phyloP scores from a whole-genome alignment of 257 asterid genomes.

The Gentiana macrophylla region DNA sequence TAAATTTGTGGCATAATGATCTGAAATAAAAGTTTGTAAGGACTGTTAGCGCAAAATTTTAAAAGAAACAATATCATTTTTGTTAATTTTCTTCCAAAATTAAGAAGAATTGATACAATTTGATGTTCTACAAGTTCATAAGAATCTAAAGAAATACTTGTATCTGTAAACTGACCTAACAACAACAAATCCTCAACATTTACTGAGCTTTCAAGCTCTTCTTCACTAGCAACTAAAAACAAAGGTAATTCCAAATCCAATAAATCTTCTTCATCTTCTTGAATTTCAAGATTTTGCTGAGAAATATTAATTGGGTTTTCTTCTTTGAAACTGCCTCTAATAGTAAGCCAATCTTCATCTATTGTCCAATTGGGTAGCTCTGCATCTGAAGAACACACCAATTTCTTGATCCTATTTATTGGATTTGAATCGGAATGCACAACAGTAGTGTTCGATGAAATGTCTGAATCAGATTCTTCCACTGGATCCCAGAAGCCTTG shows the following conservation, averaged over 20 bases:
- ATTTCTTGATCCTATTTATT: conserved; percentile 26
- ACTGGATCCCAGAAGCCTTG: conserved; percentile 59
- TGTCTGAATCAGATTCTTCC: conserved; percentile 22
- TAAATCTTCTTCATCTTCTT: conserved; percentile 9
- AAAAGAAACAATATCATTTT: conserved; percentile 8
- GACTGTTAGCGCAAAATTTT: not conserved
- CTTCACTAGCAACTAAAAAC: conserved; percentile 13
- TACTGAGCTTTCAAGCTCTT: conserved; percentile 15
- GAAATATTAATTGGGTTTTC: conserved; percentile 11
- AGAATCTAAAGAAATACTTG: conserved; percentile 6
- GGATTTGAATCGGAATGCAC: conserved; percentile 21
- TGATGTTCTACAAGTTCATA: conserved; percentile 12
- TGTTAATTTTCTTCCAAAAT: conserved; percentile 15
- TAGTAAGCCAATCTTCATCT: conserved; percentile 58
- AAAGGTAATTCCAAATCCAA: conserved; percentile 6
- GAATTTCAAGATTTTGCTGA: not conserved
- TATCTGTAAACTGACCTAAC: conserved; percentile 12
- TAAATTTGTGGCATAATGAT: too few relatives aligned
- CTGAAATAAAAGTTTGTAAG: too few relatives aligned
- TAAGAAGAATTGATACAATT: conserved; percentile 12
- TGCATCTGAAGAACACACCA: conserved; percentile 19
- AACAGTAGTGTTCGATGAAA: not conserved
- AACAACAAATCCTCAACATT: conserved; percentile 15
- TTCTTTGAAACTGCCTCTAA: conserved; percentile 33
- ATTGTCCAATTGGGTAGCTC: conserved; percentile 28